Base-by-base conservation (phyloP, 2,329 filamentous ascomycete species). In the Pestalotiopsis sp. region DNA sequence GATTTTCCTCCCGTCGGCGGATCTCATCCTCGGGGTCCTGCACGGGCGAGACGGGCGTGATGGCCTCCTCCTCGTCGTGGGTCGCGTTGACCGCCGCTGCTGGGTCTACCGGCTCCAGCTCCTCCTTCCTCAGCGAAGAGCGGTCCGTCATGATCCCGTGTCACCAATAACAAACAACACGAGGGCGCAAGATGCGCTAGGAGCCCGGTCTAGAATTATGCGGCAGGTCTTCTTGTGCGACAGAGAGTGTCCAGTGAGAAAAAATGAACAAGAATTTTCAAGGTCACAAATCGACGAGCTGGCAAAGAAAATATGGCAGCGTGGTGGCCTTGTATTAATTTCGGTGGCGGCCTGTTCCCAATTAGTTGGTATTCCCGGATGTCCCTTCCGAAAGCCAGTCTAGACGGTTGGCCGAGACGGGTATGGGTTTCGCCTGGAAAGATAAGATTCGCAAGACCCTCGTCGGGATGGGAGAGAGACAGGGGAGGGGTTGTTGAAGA, bases 1-100 rank as follows among this genome's bases (percentile, higher is more conserved):
- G 69, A 4, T 73, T 68, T 61, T 78, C 76, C 64, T 74, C 74
- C 36, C 69, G 66, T 45, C 61, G 72, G 59, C 73, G 72, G 65
- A 76, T 75, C 68, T 78, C 74, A 36, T 78, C 75, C 45, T 78
- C 74, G 12, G 74, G 70, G 62, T 76, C 75, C 17, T 72, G 73
- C 39, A 73, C 66, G 41, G 69, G 64, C 6, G 70, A 73, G 45
- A 58, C 61, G 11, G 73, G 73, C 12, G 69, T 59, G 12, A 70
- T 61, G 31, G 69, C 67, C 66, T 75, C 74, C 57, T 71, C 67
- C 41, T 73, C 67, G 31, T 36, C 31, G 38, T 65, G 66, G n/a
- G 72, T 67, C 20, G 71, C 68, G 61, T 75, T 70, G 38, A 70
- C 71, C 57, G 73, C 71, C 39, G 72, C 65, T 58, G 72, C 65